A percentile compares a stretch with the other conserved stretches of the same genome.
These are phyloP conservation scores for Scopulariopsis brevicaulis DNA, from an alignment of 2,329 filamentous ascomycete species.

Conservation along the genomic window DNA sequence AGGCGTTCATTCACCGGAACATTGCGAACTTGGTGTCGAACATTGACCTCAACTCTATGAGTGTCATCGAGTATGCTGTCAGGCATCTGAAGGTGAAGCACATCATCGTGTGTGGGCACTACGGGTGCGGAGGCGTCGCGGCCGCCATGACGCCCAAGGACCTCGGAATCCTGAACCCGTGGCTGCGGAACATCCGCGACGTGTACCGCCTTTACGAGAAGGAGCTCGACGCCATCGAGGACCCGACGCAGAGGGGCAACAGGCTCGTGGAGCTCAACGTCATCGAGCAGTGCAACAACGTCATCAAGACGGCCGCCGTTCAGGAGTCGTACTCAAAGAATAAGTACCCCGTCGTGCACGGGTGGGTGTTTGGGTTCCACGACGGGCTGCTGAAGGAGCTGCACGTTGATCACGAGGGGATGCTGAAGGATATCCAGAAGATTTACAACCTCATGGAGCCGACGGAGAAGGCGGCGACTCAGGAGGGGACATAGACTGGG, in stretches of 20 bases:
- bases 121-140: constrained; percentile 67
- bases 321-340: constrained; percentile 57
- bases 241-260: constrained; percentile 49
- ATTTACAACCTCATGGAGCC: constrained; percentile 44
- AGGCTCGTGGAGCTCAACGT: constrained; percentile 80
- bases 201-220: constrained; percentile 61
- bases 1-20: constrained; percentile 91
- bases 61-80: constrained; percentile 82
- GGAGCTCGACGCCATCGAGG: constrained; percentile 53
- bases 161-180: constrained; percentile 60
- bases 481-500: background rate
- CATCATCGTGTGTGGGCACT: constrained; percentile 70
- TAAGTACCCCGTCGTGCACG: constrained; percentile 58
- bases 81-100: constrained; percentile 70
- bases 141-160: constrained; percentile 63
- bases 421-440: constrained; percentile 48
- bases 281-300: constrained; percentile 60
- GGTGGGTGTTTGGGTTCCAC: constrained; percentile 61
- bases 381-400: constrained; percentile 57
- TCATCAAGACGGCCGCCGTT: constrained; percentile 73
- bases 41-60: constrained; percentile 68
- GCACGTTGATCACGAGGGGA: constrained; percentile 47
- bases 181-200: constrained; percentile 64
- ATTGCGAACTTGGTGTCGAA: constrained; percentile 81
- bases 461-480: background rate